Percentiles rank a stretch among this genome's conserved stretches.
Conservation (phyloP, 2,329 filamentous ascomycete genomes). For the Sporothrix humicola region DNA sequence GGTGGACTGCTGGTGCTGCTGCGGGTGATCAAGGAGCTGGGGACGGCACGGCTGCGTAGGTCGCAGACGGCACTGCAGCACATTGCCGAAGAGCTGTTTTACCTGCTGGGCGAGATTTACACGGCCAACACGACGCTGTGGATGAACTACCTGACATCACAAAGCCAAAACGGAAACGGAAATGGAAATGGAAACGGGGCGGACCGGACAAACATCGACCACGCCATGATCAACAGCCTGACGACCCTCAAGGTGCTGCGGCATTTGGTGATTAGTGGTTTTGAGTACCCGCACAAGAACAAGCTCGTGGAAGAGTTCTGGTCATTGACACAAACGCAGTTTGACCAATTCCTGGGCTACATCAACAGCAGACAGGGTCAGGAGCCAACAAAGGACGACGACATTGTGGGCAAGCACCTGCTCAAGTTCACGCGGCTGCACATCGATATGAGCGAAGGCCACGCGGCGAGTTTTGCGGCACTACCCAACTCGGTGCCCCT, state of each 20-base stretch:
- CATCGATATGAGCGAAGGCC: constrained; percentile 78
- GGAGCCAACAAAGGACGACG: not conserved
- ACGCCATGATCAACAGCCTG: constrained; percentile 77
- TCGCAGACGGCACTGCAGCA: constrained; percentile 79
- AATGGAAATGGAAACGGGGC: constrained; percentile 47
- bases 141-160: constrained; percentile 62
- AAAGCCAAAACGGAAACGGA: constrained; percentile 47
- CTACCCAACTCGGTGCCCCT: constrained; percentile 80
- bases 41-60: constrained; percentile 75
- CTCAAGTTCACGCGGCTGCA: constrained; percentile 92
- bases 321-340: constrained; percentile 76
- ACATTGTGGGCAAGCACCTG: constrained; percentile 78
- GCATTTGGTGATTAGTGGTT: constrained; percentile 78
- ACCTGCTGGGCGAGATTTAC: constrained; percentile 79
- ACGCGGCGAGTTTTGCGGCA: constrained; percentile 81
- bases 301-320: constrained; percentile 79
- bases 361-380: constrained; percentile 53
- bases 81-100: constrained; percentile 82
- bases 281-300: constrained; percentile 81
- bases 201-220: constrained; percentile 55
- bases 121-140: constrained; percentile 73
- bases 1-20: constrained; percentile 78
- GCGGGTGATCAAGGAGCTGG: constrained; percentile 88
- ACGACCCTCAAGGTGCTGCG: constrained; percentile 79
- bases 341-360: constrained; percentile 74